Percentiles rank a stretch among this genome's conserved stretches.
Evolutionary conservation across 2,329 filamentous ascomycete genomes (phyloP).

Genomic region (Boeremia exigua): DNA sequence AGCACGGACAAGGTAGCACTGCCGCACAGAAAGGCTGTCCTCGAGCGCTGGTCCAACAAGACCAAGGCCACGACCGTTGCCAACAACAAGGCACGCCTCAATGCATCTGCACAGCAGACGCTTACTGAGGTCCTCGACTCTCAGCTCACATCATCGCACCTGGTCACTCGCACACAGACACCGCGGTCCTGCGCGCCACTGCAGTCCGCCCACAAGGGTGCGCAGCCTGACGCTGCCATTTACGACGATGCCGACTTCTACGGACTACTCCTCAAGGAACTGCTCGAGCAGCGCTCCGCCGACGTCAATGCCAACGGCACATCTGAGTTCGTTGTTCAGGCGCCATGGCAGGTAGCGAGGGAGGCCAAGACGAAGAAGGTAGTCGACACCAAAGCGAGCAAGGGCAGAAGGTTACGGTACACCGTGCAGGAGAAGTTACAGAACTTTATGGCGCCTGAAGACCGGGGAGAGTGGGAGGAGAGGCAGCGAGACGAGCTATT

Average conservation of each 20-base stretch:
- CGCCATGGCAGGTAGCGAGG: constrained; percentile 68
- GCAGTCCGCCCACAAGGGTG: constrained; percentile 58
- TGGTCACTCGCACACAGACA: constrained; percentile 71
- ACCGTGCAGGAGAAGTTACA: constrained; percentile 96
- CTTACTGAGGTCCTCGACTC: constrained; percentile 72
- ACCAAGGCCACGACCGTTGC: constrained; percentile 68
- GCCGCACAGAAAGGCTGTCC: constrained; percentile 69
- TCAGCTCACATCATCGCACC: constrained; percentile 71
- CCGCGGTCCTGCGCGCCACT: constrained; percentile 78
- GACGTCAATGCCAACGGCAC: constrained; percentile 57
- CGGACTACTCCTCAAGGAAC: constrained; percentile 87
- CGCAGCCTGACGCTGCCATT: constrained; percentile 55
- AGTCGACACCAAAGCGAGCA: constrained; percentile 93
- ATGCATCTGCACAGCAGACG: constrained; percentile 64
- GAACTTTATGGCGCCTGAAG: constrained; percentile 96
- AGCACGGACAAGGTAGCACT: constrained; percentile 66
- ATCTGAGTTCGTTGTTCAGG: constrained; percentile 56
- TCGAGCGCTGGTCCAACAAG: constrained; percentile 92
- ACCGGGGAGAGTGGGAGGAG: constrained; percentile 79
- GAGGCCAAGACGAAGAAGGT: constrained; percentile 84
- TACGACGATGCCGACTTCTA: constrained; percentile 98
- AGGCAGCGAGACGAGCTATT: constrained; percentile 73
- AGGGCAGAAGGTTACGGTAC: constrained; percentile 91
- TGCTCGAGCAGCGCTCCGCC: constrained; percentile 85
- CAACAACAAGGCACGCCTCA: constrained; percentile 61